Base-by-base conservation (phyloP, 768 basidiomycete genomes). In the Boletus huronensis region DNA sequence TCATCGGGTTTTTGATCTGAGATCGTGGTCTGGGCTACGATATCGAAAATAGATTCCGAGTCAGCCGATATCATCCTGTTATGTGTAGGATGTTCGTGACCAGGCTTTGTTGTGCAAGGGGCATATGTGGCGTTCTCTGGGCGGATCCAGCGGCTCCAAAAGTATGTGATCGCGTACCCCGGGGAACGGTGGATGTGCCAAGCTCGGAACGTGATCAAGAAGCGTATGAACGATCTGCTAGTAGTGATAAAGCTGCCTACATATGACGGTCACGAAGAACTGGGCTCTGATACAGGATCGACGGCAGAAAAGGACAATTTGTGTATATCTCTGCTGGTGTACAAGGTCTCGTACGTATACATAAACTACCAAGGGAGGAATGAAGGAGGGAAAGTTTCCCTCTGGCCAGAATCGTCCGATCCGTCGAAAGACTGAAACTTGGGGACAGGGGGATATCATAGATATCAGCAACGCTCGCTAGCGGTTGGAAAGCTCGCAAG, bases 401-500 rank as follows among this genome's bases (percentile, higher is more conserved):
- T 13, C 34, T 13, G 10, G 14, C 16, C 10, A 17, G 5, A 47
- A 10, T n/a, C 34, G 11, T n/a, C 23, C 6, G 17, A 25, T 50
- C 36, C 19, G 3, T 7, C 17, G 6, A 5, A 16, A 23, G 46
- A 17, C 11, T 16, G 31, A 8, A 8, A 28, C 28, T 9, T 13
- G 2, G 31, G 11, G 31, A 11, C 9, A 11, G 10, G 29, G 19
- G 11, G 28, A 31, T n/a, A 5, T 9, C 17, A 11, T 17, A 11
- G 16, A 11, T 3, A 14, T 3, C 16, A 16, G 25, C 11, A 13
- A 23, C 17, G 17, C 38, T 23, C 31, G 16, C 31, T 32, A 32
- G 31, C 16, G 14, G 36, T 8, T 25, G 23, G 23, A 14, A 25
- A 39, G 32, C n/a, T 67, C 73, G 43, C 76, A 77, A 14, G 72